Conservation (phyloP, 768 basidiomycete genomes). For the Leucocoprinus leucothites region DNA sequence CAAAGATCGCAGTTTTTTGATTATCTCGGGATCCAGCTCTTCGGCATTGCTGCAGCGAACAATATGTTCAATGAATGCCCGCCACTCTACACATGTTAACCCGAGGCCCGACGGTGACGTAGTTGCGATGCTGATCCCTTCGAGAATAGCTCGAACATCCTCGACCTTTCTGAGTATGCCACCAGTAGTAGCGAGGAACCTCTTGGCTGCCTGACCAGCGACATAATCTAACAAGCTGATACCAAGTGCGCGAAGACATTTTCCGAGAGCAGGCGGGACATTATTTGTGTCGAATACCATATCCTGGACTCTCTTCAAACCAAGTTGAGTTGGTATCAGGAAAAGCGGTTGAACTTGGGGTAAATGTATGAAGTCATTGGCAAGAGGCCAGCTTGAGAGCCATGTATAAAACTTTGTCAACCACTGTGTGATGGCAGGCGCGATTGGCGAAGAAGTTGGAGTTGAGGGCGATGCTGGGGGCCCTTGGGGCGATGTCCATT, state of each 20-base stretch:
- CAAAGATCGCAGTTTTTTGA: slow-evolving; percentile 1
- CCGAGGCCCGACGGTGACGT: not conserved
- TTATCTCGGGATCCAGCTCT: not conserved
- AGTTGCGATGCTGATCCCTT: not conserved
- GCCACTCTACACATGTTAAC: slow-evolving; percentile 5
- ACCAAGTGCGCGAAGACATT: slow-evolving; percentile 3
- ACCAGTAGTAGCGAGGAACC: not conserved
- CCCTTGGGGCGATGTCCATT: not conserved
- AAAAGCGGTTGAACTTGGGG: not conserved
- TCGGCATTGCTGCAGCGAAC: not conserved
- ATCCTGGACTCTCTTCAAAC: slow-evolving; percentile 1
- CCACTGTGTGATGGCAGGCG: not conserved
- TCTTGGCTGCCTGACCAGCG: not conserved
- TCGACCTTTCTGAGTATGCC: not conserved
- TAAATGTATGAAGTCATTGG: not conserved
- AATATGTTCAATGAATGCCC: not conserved
- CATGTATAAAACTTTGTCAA: slow-evolving; percentile 4
- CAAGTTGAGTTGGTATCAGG: slow-evolving; percentile 6
- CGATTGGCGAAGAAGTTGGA: not conserved
- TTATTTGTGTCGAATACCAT: slow-evolving; percentile 1
- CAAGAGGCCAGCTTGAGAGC: not conserved
- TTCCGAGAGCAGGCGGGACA: not conserved
- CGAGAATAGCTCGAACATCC: slow-evolving; percentile 4
- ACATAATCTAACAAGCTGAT: not conserved
- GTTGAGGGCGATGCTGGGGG: not conserved